Percentiles rank a stretch among this genome's conserved stretches.
phyloP scores from a whole-genome alignment of 768 basidiomycete species.

The Saitozyma podzolica region DNA sequence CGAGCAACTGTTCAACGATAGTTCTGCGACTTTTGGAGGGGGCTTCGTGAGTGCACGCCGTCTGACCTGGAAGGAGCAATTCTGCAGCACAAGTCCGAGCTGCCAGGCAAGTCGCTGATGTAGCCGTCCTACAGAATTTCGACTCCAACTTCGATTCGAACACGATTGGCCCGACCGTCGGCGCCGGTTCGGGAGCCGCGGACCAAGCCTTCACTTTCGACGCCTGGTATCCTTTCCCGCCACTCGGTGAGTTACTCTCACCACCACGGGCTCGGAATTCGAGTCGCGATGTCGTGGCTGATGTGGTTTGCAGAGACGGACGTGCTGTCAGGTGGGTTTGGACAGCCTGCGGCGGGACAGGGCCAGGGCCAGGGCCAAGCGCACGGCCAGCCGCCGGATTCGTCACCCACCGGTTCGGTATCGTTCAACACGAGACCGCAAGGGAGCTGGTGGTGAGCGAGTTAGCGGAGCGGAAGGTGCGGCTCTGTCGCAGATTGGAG shows the following conservation, averaged over 20 bases:
- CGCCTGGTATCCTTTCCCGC: constrained; percentile 42
- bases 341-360: not conserved
- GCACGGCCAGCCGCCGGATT: not conserved
- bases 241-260: constrained; percentile 26
- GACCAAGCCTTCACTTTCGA: constrained; percentile 17
- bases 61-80: not conserved
- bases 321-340: not conserved
- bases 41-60: constrained; percentile 6
- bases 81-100: not conserved
- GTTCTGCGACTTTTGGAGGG: not conserved
- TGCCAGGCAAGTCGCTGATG: too few species aligned
- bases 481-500: too few species aligned
- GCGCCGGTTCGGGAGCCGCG: not conserved
- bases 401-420: too few species aligned
- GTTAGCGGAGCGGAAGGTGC: too few species aligned
- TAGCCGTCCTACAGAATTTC: not conserved
- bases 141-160: not conserved
- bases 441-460: too few species aligned
- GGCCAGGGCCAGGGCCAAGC: not conserved
- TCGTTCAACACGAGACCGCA: too few species aligned
- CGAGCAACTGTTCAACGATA: constrained; percentile 31
- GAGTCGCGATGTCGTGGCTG: too few species aligned
- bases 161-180: not conserved
- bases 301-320: too few species aligned
- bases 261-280: not conserved